Percentiles rank a stretch among this genome's conserved stretches.
phyloP scores from a whole-genome alignment of 306 rosid genomes.

The Prunus mume region DNA sequence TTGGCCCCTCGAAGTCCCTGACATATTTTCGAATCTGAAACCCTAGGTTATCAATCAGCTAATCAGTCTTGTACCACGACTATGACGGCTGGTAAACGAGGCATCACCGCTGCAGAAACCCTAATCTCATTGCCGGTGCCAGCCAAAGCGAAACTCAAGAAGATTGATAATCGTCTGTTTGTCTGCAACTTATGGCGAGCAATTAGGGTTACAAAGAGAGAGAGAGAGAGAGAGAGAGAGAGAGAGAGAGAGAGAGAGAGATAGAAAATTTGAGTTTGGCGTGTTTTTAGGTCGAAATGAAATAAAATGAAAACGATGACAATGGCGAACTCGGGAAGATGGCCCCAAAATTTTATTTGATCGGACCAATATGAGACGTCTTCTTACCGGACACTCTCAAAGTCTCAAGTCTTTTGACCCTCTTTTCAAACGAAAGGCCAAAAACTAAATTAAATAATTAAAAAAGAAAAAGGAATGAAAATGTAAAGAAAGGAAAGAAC shows the following conservation, averaged over 20 bases:
- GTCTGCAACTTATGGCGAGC: neutral
- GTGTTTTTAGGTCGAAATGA: neutral
- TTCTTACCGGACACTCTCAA: neutral
- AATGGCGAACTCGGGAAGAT: neutral
- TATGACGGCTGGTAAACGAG: neutral
- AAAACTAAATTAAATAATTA: neutral
- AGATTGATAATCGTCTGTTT: neutral
- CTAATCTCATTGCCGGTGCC: constrained; percentile 20
- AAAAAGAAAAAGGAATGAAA: neutral
- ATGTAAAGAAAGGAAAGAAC: neutral
- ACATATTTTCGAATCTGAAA: constrained; percentile 48
- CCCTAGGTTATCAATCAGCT: constrained; percentile 44
- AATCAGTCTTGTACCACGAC: neutral
- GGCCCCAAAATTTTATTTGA: neutral
- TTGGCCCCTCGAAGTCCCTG: constrained; percentile 62
- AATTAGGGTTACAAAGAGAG: neutral
- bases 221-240: neutral
- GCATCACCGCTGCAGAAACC: constrained; percentile 30
- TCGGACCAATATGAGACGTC: constrained; percentile 4
- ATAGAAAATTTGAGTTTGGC: neutral
- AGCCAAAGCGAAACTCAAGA: neutral
- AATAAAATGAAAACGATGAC: neutral
- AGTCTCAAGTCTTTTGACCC: neutral
- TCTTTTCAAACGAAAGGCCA: neutral
- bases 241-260: neutral